Evolutionary conservation across 352 stramenopile species (phyloP).

Genomic region (Plasmopara muralis): DNA sequence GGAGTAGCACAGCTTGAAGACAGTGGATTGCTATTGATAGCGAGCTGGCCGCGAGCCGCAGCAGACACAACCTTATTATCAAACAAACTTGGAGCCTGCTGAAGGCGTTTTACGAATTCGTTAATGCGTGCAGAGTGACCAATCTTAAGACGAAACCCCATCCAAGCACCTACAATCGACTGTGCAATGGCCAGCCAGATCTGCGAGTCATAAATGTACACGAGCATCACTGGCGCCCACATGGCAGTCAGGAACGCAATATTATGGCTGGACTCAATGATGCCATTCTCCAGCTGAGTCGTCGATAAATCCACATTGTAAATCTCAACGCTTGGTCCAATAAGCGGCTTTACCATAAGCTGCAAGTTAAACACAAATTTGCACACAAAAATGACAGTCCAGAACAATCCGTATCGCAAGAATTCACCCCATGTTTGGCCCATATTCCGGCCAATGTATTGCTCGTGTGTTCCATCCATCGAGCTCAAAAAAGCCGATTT

Average conservation of each 20-base stretch:
- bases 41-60: constrained; percentile 54
- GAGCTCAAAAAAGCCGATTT: constrained; percentile 45
- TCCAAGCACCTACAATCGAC: constrained; percentile 62
- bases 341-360: constrained; percentile 96
- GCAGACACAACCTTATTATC: constrained; percentile 75
- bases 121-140: constrained; percentile 71
- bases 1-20: constrained; percentile 46
- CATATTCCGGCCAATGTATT: constrained; percentile 83
- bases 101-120: constrained; percentile 64
- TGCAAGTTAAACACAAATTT: constrained; percentile 97
- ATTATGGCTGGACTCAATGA: constrained; percentile 75
- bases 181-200: constrained; percentile 85
- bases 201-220: constrained; percentile 85
- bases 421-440: constrained; percentile 60
- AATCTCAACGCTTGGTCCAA: constrained; percentile 94
- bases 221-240: constrained; percentile 71
- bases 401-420: constrained; percentile 65
- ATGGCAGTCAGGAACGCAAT: constrained; percentile 72
- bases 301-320: constrained; percentile 67
- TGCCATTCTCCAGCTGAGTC: constrained; percentile 35
- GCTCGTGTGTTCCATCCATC: constrained; percentile 59
- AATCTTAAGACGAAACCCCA: constrained; percentile 77
- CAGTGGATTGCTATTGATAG: constrained; percentile 52
- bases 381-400: constrained; percentile 80
- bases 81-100: constrained; percentile 60